Base-by-base conservation (phyloP, 2,329 filamentous ascomycete species). In the Beauveria brongniartii region DNA sequence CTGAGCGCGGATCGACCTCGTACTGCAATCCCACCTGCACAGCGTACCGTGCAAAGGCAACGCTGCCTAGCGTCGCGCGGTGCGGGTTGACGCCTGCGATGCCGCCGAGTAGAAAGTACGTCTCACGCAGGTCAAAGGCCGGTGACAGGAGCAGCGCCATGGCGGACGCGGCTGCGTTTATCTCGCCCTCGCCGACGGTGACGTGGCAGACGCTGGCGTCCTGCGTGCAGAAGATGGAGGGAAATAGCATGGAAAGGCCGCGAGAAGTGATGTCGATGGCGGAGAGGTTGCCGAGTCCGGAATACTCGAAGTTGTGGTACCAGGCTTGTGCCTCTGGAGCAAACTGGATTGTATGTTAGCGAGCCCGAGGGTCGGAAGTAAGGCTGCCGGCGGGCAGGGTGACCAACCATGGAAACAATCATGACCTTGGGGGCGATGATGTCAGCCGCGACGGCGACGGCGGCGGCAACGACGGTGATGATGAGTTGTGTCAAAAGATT, bases 11-110 rank as follows among this genome's bases (percentile, higher is more conserved):
- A 66, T 91, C 88, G 63, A 92, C 83, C 71, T 92, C 89, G 65
- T 91, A 89, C 71, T 92, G 88, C 58, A 91, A 76, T 0, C 85
- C 88, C 3, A 91, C 87, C 69, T 92, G 89, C 5, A 92, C 80
- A 0, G 87, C 83, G 68, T 85, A 92, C 24, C 83, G 81, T 43
- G 85, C 82, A 59, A 92, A 83, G 1, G 86, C 86, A 0, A 90
- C 87, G 46, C 82, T 81, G 50, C 82, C 84, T 5, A 89, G 77
- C 0, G 88, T 90, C 24, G 80, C 84, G 28, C 83, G 73, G 63
- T 86, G 82, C 0, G 89, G 89, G 70, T 84, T 91, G 48, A 90
- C 79, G n/a, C 89, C 89, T 1, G 85, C 88, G 64, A 92, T 91
- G 2, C 89, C 89, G 1, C 81, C 84, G 34, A 90, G 72, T 61